Evolutionary conservation across 2,329 filamentous ascomycete genomes (phyloP).

Genomic region (Keithomyces neogunnii): DNA sequence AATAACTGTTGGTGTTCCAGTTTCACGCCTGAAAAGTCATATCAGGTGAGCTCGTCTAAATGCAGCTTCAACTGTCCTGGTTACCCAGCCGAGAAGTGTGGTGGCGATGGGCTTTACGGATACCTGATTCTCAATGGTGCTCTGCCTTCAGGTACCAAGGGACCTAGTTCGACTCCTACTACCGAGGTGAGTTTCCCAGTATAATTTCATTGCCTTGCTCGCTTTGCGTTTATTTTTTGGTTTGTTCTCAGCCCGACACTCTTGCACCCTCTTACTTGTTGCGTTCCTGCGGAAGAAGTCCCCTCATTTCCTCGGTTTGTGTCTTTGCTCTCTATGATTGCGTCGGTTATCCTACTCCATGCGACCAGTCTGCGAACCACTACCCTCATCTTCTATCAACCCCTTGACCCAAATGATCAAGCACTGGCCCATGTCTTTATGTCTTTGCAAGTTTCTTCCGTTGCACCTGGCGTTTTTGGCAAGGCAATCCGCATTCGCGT

Average conservation of each 20-base stretch:
- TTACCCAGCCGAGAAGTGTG: constrained; percentile 59
- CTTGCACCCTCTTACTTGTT: too few relatives aligned
- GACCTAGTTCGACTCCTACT: constrained; percentile 15
- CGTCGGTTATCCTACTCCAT: neutral
- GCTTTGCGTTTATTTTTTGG: neutral
- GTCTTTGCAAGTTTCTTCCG: neutral
- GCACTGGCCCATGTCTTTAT: constrained; percentile 11
- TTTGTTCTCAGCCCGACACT: neutral
- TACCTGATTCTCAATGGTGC: constrained; percentile 50
- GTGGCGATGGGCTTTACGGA: constrained; percentile 51
- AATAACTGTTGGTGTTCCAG: constrained; percentile 69
- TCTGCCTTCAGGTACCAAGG: constrained; percentile 47
- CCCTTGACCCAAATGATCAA: constrained; percentile 2
- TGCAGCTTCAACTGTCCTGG: constrained; percentile 59
- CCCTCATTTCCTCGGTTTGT: too few relatives aligned
- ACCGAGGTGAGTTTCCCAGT: constrained; percentile 18
- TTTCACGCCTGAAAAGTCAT: constrained; percentile 45
- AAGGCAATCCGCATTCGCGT: constrained; percentile 10
- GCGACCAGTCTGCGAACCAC: neutral
- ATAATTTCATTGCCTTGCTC: constrained; percentile 2
- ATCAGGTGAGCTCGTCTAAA: constrained; percentile 28
- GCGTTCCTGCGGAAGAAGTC: too few relatives aligned
- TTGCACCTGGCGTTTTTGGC: constrained; percentile 10
- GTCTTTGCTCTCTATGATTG: neutral
- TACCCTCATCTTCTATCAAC: neutral